Evolutionary conservation across 768 basidiomycete genomes (phyloP).

Genomic region (Agaricus bisporus): DNA sequence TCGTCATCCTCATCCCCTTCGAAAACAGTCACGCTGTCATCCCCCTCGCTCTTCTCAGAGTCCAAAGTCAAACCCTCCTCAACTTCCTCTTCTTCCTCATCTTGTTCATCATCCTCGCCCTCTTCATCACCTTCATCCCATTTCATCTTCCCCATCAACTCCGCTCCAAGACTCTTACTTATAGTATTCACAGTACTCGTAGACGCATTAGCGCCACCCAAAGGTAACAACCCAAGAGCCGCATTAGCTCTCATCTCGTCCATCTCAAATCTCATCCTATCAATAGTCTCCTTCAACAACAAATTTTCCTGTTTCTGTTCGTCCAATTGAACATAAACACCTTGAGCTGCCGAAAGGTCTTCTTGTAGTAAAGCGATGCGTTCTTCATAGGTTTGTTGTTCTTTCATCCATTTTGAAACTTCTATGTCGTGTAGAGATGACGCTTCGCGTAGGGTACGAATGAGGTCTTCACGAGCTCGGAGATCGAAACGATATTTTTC

Average conservation of each 20-base stretch:
- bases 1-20: constrained; percentile 51
- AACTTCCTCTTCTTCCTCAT: constrained; percentile 29
- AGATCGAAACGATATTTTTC: constrained; percentile 74
- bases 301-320: constrained; percentile 95
- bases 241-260: constrained; percentile 73
- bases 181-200: constrained; percentile 51
- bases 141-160: constrained; percentile 60
- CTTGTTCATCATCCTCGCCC: constrained; percentile 25
- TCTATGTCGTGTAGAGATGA: constrained; percentile 61
- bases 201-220: constrained; percentile 33
- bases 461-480: constrained; percentile 67
- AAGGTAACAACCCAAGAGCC: constrained; percentile 22
- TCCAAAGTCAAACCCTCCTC: constrained; percentile 28
- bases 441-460: constrained; percentile 58
- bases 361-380: constrained; percentile 63
- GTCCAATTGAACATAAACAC: constrained; percentile 70
- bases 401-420: constrained; percentile 49
- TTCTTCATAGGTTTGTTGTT: constrained; percentile 52
- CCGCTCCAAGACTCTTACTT: constrained; percentile 72
- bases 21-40: constrained; percentile 23
- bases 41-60: constrained; percentile 28
- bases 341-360: constrained; percentile 65
- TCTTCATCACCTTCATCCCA: constrained; percentile 28
- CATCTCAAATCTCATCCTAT: constrained; percentile 89
- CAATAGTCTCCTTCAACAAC: constrained; percentile 92